Percentiles rank a stretch among this genome's conserved stretches.
Evolutionary conservation across 2,329 filamentous ascomycete species (phyloP).

Genomic region (Sclerotinia minor): DNA sequence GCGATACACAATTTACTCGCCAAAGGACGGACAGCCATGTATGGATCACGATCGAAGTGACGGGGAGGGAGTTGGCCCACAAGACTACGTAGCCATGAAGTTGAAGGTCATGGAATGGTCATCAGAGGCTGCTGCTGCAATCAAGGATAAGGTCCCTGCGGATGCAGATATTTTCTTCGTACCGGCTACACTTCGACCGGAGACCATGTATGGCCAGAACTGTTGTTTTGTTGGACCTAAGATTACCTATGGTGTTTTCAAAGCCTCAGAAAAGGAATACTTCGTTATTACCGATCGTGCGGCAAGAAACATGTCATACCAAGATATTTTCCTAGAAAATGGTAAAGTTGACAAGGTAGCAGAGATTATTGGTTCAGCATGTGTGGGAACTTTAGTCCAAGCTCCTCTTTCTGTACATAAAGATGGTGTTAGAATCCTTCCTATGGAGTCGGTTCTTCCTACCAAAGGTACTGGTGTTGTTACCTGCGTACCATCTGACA

Average conservation of each 20-base stretch:
- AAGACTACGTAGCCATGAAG: conserved; percentile 93
- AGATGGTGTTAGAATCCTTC: conserved; percentile 81
- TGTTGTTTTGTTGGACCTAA: conserved; percentile 94
- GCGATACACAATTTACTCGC: conserved; percentile 89
- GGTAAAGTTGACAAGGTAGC: conserved; percentile 73
- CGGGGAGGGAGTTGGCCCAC: conserved; percentile 78
- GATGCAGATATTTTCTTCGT: conserved; percentile 84
- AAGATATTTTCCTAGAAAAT: conserved; percentile 78
- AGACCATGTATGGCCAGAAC: conserved; percentile 98
- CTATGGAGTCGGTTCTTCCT: conserved; percentile 91
- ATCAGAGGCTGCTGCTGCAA: conserved; percentile 65
- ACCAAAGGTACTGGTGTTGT: conserved; percentile 97
- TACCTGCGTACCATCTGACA: conserved; percentile 92
- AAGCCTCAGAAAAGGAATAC: conserved; percentile 74
- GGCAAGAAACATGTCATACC: conserved; percentile 95
- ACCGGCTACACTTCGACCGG: conserved; percentile 86
- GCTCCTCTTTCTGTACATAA: conserved; percentile 86
- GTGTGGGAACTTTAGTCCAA: conserved; percentile 84
- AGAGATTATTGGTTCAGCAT: conserved; percentile 73
- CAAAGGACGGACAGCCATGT: conserved; percentile 84
- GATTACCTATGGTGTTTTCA: conserved; percentile 86
- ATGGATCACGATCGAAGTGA: conserved; percentile 83
- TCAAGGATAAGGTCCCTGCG: conserved; percentile 77
- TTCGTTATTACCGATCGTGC: conserved; percentile 79
- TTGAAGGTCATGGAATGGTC: conserved; percentile 90